These are phyloP conservation scores for Metschnikowia chrysomelidarum DNA, from an alignment of 805 yeast genomes.

Conservation along the genomic window DNA sequence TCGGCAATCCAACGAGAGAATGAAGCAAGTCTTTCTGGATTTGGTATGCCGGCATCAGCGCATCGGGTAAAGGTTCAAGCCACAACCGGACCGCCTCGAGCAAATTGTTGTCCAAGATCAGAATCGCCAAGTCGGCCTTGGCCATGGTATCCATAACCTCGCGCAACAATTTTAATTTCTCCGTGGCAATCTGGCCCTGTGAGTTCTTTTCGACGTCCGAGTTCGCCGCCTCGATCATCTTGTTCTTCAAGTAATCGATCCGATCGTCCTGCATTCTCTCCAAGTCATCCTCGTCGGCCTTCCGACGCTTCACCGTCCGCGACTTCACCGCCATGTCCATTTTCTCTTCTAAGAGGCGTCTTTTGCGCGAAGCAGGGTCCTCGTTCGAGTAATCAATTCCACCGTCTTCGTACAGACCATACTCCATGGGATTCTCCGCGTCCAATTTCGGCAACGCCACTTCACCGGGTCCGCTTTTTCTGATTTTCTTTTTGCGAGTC, in stretches of 20 bases:
- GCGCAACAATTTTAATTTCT: slow-evolving; percentile 75
- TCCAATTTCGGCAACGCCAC: slow-evolving; percentile 4
- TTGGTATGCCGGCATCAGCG: slow-evolving; percentile 95
- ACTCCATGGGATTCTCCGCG: slow-evolving; percentile 14
- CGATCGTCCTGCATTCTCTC: slow-evolving; percentile 94
- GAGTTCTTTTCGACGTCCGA: slow-evolving; percentile 61
- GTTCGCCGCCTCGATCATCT: slow-evolving; percentile 87
- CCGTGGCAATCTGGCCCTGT: slow-evolving; percentile 66
- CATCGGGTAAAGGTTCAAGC: slow-evolving; percentile 98
- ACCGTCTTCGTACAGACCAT: slow-evolving; percentile 8
- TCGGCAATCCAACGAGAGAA: slow-evolving; percentile 76
- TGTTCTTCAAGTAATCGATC: slow-evolving; percentile 75
- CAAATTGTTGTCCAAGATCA: slow-evolving; percentile 89
- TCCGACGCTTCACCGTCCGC: slow-evolving; percentile 57
- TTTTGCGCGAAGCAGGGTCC: slow-evolving; percentile 46
- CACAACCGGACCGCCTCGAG: slow-evolving; percentile 92
- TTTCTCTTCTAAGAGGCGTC: slow-evolving; percentile 77
- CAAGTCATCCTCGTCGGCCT: slow-evolving; percentile 86
- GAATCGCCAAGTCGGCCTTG: slow-evolving; percentile 83
- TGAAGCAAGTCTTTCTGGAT: slow-evolving; percentile 84
- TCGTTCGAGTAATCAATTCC: slow-evolving; percentile 24
- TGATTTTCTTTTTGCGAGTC: slow-evolving; percentile 21
- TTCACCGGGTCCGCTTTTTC: slow-evolving; percentile 14
- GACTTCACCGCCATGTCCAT: slow-evolving; percentile 75
- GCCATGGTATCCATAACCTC: slow-evolving; percentile 74